Evolutionary conservation across 441 rosid genomes (phyloP).

Genomic region (Hura crepitans): DNA sequence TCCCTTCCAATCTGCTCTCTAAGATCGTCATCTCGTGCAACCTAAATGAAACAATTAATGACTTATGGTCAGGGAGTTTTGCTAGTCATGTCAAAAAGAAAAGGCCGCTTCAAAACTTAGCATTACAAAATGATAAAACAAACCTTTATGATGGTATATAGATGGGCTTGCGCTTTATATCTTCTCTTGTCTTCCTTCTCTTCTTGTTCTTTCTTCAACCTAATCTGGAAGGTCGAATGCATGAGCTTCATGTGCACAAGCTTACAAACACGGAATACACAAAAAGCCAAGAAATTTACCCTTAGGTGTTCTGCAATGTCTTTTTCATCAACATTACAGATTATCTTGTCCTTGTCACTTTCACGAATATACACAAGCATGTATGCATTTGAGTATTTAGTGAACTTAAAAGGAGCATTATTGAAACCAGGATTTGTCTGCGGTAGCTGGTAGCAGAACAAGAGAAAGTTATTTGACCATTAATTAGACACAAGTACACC

Average conservation of each 20-base stretch:
- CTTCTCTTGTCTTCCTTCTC: constrained; percentile 79
- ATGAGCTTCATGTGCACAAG: constrained; percentile 19
- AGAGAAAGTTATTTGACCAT: constrained; percentile 21
- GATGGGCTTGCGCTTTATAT: constrained; percentile 88
- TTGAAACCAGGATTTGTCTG: constrained; percentile 92
- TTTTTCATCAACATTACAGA: constrained; percentile 90
- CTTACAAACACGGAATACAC: background rate
- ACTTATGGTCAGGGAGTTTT: constrained; percentile 1
- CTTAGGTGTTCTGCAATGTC: constrained; percentile 95
- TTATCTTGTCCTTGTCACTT: constrained; percentile 89
- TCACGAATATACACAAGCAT: constrained; percentile 98
- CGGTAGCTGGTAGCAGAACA: constrained; percentile 53
- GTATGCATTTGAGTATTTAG: constrained; percentile 91
- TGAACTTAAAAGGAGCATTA: constrained; percentile 81
- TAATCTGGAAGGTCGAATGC: constrained; percentile 48
- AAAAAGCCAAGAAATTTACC: constrained; percentile 42
- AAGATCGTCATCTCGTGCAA: constrained; percentile 88
- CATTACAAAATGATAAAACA: background rate
- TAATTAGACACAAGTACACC: constrained; percentile 6
- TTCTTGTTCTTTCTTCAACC: constrained; percentile 90
- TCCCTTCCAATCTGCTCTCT: constrained; percentile 82
- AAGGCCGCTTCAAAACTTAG: background rate
- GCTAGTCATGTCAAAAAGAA: constrained; percentile 1
- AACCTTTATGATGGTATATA: constrained; percentile 88
- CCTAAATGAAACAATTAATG: constrained; percentile 41